Percentiles rank a stretch among this genome's conserved stretches.
These are phyloP conservation scores for Thermothielavioides terrestris DNA, from an alignment of 495 filamentous ascomycete species.

Conservation along the genomic window DNA sequence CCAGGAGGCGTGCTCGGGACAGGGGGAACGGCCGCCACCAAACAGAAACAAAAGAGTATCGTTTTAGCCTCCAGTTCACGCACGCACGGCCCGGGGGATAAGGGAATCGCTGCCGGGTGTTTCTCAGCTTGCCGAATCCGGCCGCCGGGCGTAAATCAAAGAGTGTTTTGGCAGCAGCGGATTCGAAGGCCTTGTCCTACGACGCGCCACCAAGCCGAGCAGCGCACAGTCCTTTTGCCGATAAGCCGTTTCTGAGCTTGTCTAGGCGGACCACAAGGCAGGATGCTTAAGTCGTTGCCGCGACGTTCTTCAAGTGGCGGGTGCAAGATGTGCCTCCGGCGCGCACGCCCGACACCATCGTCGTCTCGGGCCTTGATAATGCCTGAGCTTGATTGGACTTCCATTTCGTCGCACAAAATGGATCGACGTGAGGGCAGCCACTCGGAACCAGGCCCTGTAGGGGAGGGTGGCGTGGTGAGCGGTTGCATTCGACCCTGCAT, in stretches of 20 bases:
- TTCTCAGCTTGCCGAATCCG: neutral
- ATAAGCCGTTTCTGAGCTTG: neutral
- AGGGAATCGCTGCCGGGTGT: neutral
- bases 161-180: neutral
- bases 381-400: slow-evolving; percentile 5
- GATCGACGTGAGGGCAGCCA: slow-evolving; percentile 5
- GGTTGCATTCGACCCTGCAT: slow-evolving; percentile 16
- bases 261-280: neutral
- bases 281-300: neutral
- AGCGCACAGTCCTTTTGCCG: neutral
- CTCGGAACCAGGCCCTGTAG: slow-evolving; percentile 6
- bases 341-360: neutral
- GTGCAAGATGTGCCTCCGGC: neutral
- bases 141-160: slow-evolving; percentile 3
- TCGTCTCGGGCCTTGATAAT: too few relatives aligned
- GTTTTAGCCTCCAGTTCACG: slow-evolving; percentile 11
- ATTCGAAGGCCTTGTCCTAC: neutral
- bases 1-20: neutral
- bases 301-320: neutral
- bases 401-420: neutral
- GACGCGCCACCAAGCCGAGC: neutral
- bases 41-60: slow-evolving; percentile 14
- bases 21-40: slow-evolving; percentile 9
- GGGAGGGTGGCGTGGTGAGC: neutral
- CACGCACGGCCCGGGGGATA: neutral